A percentile compares a stretch with the other conserved stretches of the same genome.
These are phyloP conservation scores for Pueraria montana DNA, from an alignment of 306 rosid genomes.

Conservation along the genomic window DNA sequence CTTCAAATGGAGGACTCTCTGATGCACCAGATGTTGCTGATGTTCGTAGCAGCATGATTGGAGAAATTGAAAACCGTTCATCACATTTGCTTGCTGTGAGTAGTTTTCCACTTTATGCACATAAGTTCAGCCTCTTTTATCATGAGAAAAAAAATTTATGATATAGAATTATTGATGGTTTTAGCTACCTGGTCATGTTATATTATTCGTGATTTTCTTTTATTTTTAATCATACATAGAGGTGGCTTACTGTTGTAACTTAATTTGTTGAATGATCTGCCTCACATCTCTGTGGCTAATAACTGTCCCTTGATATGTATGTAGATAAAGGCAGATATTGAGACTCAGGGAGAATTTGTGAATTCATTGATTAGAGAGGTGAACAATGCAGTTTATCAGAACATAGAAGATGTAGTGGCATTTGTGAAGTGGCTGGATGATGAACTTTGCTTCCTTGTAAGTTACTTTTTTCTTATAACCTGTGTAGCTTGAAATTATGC, in stretches of 20 bases:
- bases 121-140: neutral
- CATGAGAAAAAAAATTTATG: neutral
- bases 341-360: slow-evolving; percentile 98
- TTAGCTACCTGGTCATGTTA: neutral
- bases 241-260: neutral
- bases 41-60: slow-evolving; percentile 97
- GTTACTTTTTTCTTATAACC: slow-evolving; percentile 36
- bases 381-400: slow-evolving; percentile 83
- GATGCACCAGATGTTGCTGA: slow-evolving; percentile 88
- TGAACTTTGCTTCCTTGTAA: slow-evolving; percentile 98
- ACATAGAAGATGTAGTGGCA: slow-evolving; percentile 91
- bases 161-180: neutral
- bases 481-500: slow-evolving; percentile 13
- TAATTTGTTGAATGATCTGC: neutral
- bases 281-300: slow-evolving; percentile 21
- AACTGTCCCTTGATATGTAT: slow-evolving; percentile 38
- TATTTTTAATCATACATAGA: slow-evolving; percentile 1
- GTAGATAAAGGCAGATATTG: slow-evolving; percentile 96
- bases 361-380: slow-evolving; percentile 94
- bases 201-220: neutral
- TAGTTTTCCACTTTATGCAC: slow-evolving; percentile 29
- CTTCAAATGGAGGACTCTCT: slow-evolving; percentile 75
- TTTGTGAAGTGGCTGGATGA: slow-evolving; percentile 99
- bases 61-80: slow-evolving; percentile 97
- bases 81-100: slow-evolving; percentile 98